Conservation (phyloP, 371 early-diverging fungal species). For the Encephalitozoon intestinalis region DNA sequence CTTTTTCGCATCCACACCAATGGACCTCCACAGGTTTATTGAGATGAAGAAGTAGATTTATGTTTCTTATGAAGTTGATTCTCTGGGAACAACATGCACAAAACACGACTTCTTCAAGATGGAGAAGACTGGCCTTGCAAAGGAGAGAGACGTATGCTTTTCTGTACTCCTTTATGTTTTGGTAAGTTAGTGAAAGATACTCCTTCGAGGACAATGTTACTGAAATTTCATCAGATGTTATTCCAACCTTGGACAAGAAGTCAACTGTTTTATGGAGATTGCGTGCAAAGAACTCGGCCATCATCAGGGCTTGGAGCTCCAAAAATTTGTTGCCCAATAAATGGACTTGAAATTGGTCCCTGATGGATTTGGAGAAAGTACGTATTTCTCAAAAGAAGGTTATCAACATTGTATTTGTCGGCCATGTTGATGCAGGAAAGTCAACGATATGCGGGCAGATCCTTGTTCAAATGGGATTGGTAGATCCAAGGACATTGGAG, state of each 20-base stretch:
- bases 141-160: conserved; percentile 22
- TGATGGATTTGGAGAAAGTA: conserved; percentile 13
- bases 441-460: conserved; percentile 96
- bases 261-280: conserved; percentile 48
- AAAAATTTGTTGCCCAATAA: conserved; percentile 16
- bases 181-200: conserved; percentile 26
- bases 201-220: not conserved
- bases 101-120: conserved; percentile 23
- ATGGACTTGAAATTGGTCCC: conserved; percentile 21
- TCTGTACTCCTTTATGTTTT: conserved; percentile 48
- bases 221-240: not conserved
- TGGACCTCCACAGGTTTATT: not conserved
- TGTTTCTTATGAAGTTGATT: conserved; percentile 49
- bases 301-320: conserved; percentile 1
- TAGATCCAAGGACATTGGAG: conserved; percentile 93
- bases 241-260: conserved; percentile 48
- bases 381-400: conserved; percentile 3
- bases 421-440: conserved; percentile 99
- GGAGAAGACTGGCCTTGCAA: conserved; percentile 2
- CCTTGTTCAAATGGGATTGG: conserved; percentile 95
- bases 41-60: conserved; percentile 21
- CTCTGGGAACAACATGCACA: conserved; percentile 43
- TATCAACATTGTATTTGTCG: conserved; percentile 78
- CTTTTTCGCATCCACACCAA: not conserved
- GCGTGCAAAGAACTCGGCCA: conserved; percentile 31